A percentile compares a stretch with the other conserved stretches of the same genome.
phyloP scores from a whole-genome alignment of 768 basidiomycete genomes.

The Russula lepida region DNA sequence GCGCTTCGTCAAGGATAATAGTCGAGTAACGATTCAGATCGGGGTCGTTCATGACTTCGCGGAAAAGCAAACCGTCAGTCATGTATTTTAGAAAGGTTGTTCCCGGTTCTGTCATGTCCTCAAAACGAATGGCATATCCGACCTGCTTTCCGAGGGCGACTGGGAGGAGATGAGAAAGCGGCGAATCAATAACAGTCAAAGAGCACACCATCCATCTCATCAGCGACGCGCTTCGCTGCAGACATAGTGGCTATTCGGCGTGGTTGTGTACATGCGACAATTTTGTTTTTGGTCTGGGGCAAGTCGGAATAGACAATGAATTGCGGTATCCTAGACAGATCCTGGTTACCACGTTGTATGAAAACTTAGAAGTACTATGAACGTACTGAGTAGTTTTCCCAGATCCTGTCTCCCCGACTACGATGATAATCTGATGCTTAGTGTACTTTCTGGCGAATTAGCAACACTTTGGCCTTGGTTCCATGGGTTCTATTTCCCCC shows the following conservation, averaged over 20 bases:
- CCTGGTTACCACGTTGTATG: background rate
- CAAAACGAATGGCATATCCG: conserved; percentile 97
- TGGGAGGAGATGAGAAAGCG: conserved; percentile 26
- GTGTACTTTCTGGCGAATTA: conserved; percentile 44
- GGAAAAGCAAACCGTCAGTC: conserved; percentile 99
- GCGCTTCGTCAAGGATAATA: conserved; percentile 97
- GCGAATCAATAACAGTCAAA: background rate
- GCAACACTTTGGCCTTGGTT: conserved; percentile 20
- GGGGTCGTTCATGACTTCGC: conserved; percentile 97
- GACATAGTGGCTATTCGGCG: conserved; percentile 96
- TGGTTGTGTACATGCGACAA: conserved; percentile 96
- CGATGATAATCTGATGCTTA: conserved; percentile 76
- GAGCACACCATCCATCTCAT: conserved; percentile 92
- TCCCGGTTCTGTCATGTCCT: conserved; percentile 86
- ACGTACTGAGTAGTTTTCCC: conserved; percentile 93
- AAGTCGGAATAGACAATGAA: conserved; percentile 92
- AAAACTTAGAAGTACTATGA: background rate
- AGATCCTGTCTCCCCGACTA: conserved; percentile 92
- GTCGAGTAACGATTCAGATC: conserved; percentile 85
- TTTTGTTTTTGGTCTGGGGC: conserved; percentile 80
- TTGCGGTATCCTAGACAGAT: conserved; percentile 73
- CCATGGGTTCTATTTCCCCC: conserved; percentile 27
- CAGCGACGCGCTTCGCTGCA: conserved; percentile 95
- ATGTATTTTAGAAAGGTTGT: conserved; percentile 98
- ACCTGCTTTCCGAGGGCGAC: conserved; percentile 91